Evolutionary conservation across 257 asterid species (phyloP), one percentile per base, ranked within the genome.

Genomic region (Knoxia roxburghii): DNA sequence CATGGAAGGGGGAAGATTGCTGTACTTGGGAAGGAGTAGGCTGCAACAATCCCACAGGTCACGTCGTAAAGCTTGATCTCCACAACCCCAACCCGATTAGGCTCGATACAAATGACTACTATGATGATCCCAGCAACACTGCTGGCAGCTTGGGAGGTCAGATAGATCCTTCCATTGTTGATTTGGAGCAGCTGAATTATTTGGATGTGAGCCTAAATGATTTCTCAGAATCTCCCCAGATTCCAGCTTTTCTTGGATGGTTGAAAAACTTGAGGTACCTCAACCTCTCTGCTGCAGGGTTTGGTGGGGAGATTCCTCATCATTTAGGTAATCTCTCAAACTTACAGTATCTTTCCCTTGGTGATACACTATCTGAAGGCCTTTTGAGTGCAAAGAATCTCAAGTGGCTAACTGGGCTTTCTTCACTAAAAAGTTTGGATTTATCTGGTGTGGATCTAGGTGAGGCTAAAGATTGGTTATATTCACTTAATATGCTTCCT

Each of bases 191-290:
- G 18, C 59, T 73, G 53, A 40, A 50, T 65, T 62, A 59, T 50
- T 59, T 79, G 24, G 77, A 79, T 61, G 75, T 73, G 12, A 77
- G 81, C 52, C 52, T 41, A 26, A 67, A 73, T 50, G 65, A 57
- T 50, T 76, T 50, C 23, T 33, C 27, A 50, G 56, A 48, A 26
- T 71, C 64, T n/a, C 10, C 5, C n/a, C n/a, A n/a, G 14, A 13
- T 77, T 41, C 79, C 84, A 0, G 39, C 40, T 17, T 76, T 73
- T 68, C 27, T 76, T 63, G 71, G 68, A 20, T 79, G 73, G 9
- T 3, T 76, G 23, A 27, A n/a, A 46, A 76, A 50, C 8, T 10
- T 79, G 68, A 54, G 61, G n/a, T 70, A 65, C 39, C 79, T 79
- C 2, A 71, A 79, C 69, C 84, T 79, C 21, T 76, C 73, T 0